Base-by-base conservation (phyloP, 2,329 filamentous ascomycete species). In the Fusarium torreyae region DNA sequence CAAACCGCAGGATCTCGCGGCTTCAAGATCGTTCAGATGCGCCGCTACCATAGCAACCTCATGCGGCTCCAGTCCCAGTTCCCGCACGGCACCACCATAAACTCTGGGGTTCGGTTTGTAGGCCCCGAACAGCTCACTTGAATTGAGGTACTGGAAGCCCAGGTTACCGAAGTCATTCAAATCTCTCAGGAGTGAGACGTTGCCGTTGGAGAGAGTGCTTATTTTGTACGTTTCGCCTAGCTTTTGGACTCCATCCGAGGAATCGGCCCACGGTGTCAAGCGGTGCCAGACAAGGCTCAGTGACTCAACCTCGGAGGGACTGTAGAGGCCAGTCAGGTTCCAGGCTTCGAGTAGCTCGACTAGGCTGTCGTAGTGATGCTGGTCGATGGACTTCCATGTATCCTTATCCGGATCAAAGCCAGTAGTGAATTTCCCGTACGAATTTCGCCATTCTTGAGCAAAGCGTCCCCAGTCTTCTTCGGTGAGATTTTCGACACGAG, bases 21-120 rank as follows among this genome's bases (percentile, higher is more conserved):
- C 91, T 63, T 87, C 81, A 56, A 96, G 79, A 78, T 95, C 93
- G 7, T 75, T 77, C 60, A 95, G 80, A 79, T 95, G 92, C 38
- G 92, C 89, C 17, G 93, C 93, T 20, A 96, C 91, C 87, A 96
- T 89, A 20, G 88, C 91, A 59, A 93, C 91, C 74, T 94, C 84
- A 4, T 77, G 76, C 0, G 89, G 86, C 63, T 85, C 71, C 42
- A 89, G 65, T 0, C 85, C 87, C 53, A 94, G 78, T 68, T 81
- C 83, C 58, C 82, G 78, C 3, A 84, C 91, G 1, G 91, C 92
- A 6, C 92, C 92, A 2, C 86, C 83, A 75, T 96, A 96, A 3
- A 91, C 89, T 52, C 78, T 82, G 9, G 87, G 86, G 63, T 87
- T 85, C 2, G 92, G 92, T 82, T 96, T 96, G 78, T 95, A 96